Evolutionary conservation across 495 filamentous ascomycete genomes (phyloP).

Genomic region (Neurospora sp.): DNA sequence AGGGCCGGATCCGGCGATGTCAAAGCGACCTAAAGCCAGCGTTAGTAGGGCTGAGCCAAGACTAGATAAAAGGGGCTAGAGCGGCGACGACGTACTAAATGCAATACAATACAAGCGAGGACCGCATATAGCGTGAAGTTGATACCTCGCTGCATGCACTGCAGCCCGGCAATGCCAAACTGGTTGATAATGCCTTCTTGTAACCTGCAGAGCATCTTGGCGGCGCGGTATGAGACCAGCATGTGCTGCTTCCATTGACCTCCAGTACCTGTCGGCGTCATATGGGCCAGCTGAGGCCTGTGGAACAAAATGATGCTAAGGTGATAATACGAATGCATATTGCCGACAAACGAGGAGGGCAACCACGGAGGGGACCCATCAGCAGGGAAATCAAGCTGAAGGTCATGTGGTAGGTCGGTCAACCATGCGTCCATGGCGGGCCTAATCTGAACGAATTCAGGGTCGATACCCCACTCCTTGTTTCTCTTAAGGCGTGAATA

Average conservation of each 20-base stretch:
- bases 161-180: slow-evolving; percentile 70
- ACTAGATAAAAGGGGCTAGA: background rate
- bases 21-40: slow-evolving; percentile 60
- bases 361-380: slow-evolving; percentile 80
- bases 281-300: slow-evolving; percentile 71
- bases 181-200: slow-evolving; percentile 74
- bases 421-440: slow-evolving; percentile 67
- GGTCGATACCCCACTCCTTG: slow-evolving; percentile 85
- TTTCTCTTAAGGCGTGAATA: slow-evolving; percentile 71
- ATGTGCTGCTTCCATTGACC: slow-evolving; percentile 84
- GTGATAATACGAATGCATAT: slow-evolving; percentile 89
- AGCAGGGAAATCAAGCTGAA: slow-evolving; percentile 66
- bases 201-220: slow-evolving; percentile 81
- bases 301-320: slow-evolving; percentile 81
- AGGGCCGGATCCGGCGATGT: slow-evolving; percentile 90
- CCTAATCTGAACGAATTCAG: slow-evolving; percentile 70
- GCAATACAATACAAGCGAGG: slow-evolving; percentile 88
- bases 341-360: slow-evolving; percentile 81
- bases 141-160: slow-evolving; percentile 91
- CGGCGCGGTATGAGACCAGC: slow-evolving; percentile 73
- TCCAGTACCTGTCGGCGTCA: slow-evolving; percentile 61
- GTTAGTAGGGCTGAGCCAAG: background rate
- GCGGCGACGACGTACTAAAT: slow-evolving; percentile 56
- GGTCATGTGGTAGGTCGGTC: slow-evolving; percentile 62
- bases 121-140: slow-evolving; percentile 92